These are phyloP conservation scores for Exophiala sp. DNA, from an alignment of 2,329 filamentous ascomycete genomes.

Conservation along the genomic window DNA sequence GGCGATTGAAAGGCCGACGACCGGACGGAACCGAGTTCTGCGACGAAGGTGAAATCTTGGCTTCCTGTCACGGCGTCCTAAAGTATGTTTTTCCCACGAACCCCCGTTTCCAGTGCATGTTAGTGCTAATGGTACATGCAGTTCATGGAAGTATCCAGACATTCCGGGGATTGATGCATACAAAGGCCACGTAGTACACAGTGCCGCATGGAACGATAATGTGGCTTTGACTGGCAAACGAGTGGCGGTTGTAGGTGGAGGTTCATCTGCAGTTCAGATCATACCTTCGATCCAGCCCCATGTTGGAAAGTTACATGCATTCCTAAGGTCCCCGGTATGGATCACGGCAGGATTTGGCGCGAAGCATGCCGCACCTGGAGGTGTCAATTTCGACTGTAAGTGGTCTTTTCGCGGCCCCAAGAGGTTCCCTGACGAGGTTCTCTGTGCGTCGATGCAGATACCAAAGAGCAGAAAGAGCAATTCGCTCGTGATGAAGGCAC, in stretches of 20 bases:
- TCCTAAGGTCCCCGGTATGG: constrained; percentile 24
- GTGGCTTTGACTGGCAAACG: constrained; percentile 47
- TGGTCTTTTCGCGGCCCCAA: not conserved
- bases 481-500: constrained; percentile 37
- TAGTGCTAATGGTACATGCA: constrained; percentile 33
- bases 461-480: constrained; percentile 28
- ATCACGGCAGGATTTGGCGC: constrained; percentile 26
- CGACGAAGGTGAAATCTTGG: constrained; percentile 32
- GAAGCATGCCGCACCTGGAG: constrained; percentile 22
- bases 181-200: constrained; percentile 53
- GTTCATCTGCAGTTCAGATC: constrained; percentile 55
- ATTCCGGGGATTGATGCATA: constrained; percentile 53
- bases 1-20: constrained; percentile 7
- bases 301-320: constrained; percentile 30
- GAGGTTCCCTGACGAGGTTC: not conserved
- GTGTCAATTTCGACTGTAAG: constrained; percentile 23
- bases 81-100: constrained; percentile 51
- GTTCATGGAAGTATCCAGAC: constrained; percentile 51
- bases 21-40: constrained; percentile 13
- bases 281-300: constrained; percentile 46
- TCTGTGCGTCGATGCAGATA: not conserved
- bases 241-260: constrained; percentile 54
- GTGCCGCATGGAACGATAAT: constrained; percentile 54
- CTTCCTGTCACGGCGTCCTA: constrained; percentile 40
- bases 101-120: too few relatives aligned